Evolutionary conservation across 2,329 filamentous ascomycete genomes (phyloP).

Genomic region (Fragosphaeria purpurea): DNA sequence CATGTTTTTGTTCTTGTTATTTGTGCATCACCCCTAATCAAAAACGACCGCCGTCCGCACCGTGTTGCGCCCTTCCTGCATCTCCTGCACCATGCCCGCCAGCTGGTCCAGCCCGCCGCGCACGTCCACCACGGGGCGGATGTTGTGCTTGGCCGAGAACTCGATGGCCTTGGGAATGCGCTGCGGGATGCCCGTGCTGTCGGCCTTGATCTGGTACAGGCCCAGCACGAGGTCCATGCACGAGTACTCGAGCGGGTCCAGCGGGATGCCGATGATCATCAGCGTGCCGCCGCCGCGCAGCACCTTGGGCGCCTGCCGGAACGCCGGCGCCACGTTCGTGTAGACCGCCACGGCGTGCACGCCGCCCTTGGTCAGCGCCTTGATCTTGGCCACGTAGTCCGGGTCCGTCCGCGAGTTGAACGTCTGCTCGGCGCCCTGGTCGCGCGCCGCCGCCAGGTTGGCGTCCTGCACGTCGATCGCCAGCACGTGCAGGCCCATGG

Average conservation of each 20-base stretch:
- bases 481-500: conserved; percentile 32
- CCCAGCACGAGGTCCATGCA: conserved; percentile 30
- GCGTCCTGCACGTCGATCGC: conserved; percentile 33
- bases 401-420: conserved; percentile 31
- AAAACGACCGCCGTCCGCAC: conserved; percentile 7
- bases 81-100: conserved; percentile 27
- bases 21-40: not conserved
- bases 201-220: conserved; percentile 29
- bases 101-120: conserved; percentile 28
- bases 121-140: conserved; percentile 28
- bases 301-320: conserved; percentile 24
- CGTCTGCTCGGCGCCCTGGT: conserved; percentile 29
- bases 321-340: conserved; percentile 27
- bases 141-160: conserved; percentile 31
- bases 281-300: conserved; percentile 28
- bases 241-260: conserved; percentile 24
- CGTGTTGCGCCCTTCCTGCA: conserved; percentile 19
- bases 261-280: conserved; percentile 32
- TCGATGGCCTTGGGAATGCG: conserved; percentile 32
- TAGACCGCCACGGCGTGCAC: conserved; percentile 31
- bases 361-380: conserved; percentile 30
- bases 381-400: conserved; percentile 27
- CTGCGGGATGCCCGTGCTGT: conserved; percentile 31
- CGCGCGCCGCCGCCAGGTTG: conserved; percentile 27
- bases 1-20: not conserved